phyloP scores from a whole-genome alignment of 306 rosid genomes.

The Citrullus amarus region DNA sequence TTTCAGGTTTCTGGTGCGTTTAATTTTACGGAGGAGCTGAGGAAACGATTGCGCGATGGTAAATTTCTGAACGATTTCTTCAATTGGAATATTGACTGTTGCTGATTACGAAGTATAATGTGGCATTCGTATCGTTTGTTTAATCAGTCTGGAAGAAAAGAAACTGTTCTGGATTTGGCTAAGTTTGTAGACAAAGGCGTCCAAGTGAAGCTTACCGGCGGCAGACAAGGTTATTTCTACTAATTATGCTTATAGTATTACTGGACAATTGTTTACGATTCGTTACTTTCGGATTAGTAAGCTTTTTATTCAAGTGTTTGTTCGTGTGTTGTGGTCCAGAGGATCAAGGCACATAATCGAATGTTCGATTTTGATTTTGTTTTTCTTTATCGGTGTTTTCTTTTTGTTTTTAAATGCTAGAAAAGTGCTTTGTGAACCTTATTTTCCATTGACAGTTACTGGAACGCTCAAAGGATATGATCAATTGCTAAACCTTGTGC shows the following conservation, averaged over 20 bases:
- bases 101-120: not conserved
- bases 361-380: not conserved
- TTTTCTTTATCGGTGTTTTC: not conserved
- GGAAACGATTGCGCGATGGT: conserved; percentile 18
- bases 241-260: not conserved
- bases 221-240: conserved; percentile 54
- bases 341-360: not conserved
- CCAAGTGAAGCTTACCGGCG: conserved; percentile 85
- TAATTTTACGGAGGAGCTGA: conserved; percentile 9
- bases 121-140: not conserved
- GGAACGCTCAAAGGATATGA: conserved; percentile 97
- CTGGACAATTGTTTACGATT: not conserved
- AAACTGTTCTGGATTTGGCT: conserved; percentile 77
- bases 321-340: not conserved
- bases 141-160: conserved; percentile 17
- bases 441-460: conserved; percentile 38
- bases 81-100: not conserved
- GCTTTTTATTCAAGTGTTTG: not conserved
- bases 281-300: not conserved
- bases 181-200: conserved; percentile 93
- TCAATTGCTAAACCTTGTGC: conserved; percentile 85
- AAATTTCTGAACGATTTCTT: not conserved
- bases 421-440: not conserved
- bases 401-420: not conserved
- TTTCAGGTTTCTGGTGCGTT: not conserved